These are phyloP conservation scores for Sugiyamaella smithiae DNA, from an alignment of 805 yeast genomes.

Conservation along the genomic window DNA sequence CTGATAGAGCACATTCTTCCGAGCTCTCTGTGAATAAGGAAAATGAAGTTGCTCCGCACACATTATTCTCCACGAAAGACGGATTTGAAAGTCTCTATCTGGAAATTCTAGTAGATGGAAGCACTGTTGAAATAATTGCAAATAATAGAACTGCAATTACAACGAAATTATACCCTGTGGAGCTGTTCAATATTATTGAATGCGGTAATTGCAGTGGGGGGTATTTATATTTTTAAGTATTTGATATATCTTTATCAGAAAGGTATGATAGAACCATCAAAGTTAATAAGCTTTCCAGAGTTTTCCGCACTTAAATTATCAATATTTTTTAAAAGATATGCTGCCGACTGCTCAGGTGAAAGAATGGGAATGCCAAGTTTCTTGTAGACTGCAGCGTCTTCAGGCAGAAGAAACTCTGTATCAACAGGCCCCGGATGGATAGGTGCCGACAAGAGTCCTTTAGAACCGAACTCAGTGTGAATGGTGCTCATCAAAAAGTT, in stretches of 20 bases:
- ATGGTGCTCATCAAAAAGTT: slow-evolving; percentile 33
- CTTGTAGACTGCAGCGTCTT: background rate
- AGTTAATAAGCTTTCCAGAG: slow-evolving; percentile 2
- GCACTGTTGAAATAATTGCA: background rate
- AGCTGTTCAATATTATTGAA: background rate
- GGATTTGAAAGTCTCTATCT: background rate
- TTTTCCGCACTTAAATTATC: background rate
- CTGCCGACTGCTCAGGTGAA: slow-evolving; percentile 5
- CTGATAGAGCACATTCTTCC: background rate
- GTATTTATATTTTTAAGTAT: background rate
- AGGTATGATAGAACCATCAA: slow-evolving; percentile 3
- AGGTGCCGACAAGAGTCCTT: slow-evolving; percentile 32
- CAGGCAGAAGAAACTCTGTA: slow-evolving; percentile 27
- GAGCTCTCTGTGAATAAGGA: background rate
- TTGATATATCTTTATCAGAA: background rate
- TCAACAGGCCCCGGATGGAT: slow-evolving; percentile 42
- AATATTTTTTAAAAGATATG: background rate
- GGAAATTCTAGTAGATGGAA: background rate
- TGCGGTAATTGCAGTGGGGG: background rate
- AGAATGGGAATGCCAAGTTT: background rate
- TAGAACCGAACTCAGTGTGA: slow-evolving; percentile 27
- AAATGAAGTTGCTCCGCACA: background rate
- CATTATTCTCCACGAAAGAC: background rate
- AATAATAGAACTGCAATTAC: slow-evolving; percentile 1
- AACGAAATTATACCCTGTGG: background rate